Conservation (phyloP, 208 protist species). For the Leishmania arabica region DNA sequence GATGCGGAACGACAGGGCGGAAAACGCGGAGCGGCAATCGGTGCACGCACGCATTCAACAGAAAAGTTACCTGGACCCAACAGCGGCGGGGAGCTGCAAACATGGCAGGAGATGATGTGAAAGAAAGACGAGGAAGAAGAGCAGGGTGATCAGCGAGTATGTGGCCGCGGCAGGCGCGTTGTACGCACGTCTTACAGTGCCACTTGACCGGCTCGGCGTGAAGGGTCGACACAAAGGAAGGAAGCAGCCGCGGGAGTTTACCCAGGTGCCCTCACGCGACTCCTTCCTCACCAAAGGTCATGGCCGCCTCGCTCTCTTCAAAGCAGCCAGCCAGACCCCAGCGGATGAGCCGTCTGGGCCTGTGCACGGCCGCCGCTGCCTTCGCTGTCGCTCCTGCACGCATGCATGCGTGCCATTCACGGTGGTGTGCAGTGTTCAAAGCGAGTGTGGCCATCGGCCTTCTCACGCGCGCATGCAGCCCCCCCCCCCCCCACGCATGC, state of each 20-base stretch:
- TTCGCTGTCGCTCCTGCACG: not conserved
- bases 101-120: not conserved
- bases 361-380: not conserved
- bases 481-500: not conserved
- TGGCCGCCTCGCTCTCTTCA: not conserved
- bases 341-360: not conserved
- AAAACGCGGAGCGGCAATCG: not conserved
- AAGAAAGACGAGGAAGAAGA: not conserved
- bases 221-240: not conserved
- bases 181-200: not conserved
- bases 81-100: not conserved
- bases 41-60: not conserved
- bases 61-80: not conserved
- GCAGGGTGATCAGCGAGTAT: not conserved
- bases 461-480: not conserved
- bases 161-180: not conserved
- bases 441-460: not conserved
- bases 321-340: not conserved
- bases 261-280: not conserved
- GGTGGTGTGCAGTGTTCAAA: not conserved
- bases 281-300: not conserved
- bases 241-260: not conserved
- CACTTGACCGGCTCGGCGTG: not conserved
- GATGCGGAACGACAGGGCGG: not conserved
- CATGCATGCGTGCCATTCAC: too few species aligned